Conservation (phyloP, 2,329 filamentous ascomycete genomes). For the Aspergillus pseudoviridinutans region DNA sequence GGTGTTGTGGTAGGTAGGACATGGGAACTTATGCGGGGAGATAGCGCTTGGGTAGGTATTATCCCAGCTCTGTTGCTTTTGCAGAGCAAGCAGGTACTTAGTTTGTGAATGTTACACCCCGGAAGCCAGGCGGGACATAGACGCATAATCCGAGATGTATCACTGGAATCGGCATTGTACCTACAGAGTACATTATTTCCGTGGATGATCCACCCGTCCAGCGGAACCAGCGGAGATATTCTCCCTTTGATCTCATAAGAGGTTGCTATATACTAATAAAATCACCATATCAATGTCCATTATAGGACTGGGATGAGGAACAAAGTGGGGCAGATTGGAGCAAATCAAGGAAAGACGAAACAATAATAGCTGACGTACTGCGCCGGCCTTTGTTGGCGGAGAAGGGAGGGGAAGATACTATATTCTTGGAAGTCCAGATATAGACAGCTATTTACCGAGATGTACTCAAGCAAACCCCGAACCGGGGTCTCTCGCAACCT, state of each 20-base stretch:
- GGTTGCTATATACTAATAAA: background rate
- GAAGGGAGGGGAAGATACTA: no score
- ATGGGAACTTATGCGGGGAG: background rate
- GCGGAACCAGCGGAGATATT: background rate
- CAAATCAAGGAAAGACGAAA: background rate
- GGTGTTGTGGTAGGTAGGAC: background rate
- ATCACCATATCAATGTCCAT: background rate
- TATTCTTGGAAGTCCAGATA: no score
- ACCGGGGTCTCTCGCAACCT: background rate
- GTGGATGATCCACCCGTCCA: background rate
- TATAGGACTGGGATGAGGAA: background rate
- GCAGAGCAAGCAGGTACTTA: background rate
- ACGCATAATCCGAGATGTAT: background rate
- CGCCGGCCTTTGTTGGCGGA: no score
- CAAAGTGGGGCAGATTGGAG: background rate
- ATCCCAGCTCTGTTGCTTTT: background rate
- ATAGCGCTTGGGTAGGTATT: background rate
- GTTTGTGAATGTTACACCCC: background rate
- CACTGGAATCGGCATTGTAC: background rate
- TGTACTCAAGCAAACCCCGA: background rate
- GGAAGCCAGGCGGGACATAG: background rate
- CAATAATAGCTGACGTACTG: background rate
- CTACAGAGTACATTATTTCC: background rate
- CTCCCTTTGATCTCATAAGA: background rate
- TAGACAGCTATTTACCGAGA: background rate